phyloP scores from a whole-genome alignment of 306 rosid species.

The Cajanus cajan region DNA sequence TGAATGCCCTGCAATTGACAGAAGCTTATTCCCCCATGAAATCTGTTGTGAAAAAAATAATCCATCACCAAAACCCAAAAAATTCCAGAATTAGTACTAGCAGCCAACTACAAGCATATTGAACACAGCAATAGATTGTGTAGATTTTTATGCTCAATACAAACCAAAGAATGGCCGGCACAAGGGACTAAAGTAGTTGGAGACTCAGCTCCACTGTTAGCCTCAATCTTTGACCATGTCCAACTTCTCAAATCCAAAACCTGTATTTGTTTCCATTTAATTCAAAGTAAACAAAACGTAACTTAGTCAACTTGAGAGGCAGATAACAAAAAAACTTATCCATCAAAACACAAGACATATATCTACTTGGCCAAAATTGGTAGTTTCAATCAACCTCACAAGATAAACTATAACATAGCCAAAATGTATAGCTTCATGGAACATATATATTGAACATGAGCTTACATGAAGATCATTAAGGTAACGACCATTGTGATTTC shows the following conservation, averaged over 20 bases:
- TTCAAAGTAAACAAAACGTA: not conserved
- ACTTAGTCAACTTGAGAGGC: conserved; percentile 6
- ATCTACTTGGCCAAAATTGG: not conserved
- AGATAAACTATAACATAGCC: not conserved
- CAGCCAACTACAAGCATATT: conserved; percentile 13
- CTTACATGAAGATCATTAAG: conserved; percentile 89
- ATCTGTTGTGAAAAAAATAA: conserved; percentile 48
- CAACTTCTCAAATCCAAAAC: conserved; percentile 90
- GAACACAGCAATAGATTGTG: conserved; percentile 5
- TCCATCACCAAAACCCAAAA: conserved; percentile 7
- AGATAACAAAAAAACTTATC: not conserved
- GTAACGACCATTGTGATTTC: conserved; percentile 98
- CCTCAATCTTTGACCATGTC: conserved; percentile 82
- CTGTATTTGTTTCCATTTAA: conserved; percentile 43
- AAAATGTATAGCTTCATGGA: conserved; percentile 15
- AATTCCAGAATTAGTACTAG: conserved; percentile 19
- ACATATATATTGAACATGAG: conserved; percentile 20
- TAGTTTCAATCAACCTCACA: conserved; percentile 4
- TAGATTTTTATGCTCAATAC: conserved; percentile 35
- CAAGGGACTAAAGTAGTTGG: conserved; percentile 58
- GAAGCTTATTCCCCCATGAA: conserved; percentile 79
- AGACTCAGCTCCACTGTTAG: conserved; percentile 53
- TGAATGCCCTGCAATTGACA: conserved; percentile 84
- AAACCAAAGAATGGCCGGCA: conserved; percentile 95
- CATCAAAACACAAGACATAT: not conserved